Conservation (phyloP, 2,329 filamentous ascomycete species). For the Talaromyces sp. region DNA sequence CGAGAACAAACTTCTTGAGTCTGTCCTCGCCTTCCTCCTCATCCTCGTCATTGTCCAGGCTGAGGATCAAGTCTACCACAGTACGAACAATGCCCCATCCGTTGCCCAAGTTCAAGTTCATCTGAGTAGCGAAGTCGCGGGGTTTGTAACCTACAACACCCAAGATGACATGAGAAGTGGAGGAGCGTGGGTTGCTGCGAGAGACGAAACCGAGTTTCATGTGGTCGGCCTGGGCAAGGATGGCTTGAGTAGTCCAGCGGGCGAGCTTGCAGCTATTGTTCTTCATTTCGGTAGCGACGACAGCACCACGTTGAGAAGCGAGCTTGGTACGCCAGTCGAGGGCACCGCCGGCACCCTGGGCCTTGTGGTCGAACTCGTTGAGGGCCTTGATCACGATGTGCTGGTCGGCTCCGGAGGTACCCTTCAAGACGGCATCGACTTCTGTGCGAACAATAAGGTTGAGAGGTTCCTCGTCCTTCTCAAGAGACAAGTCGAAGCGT, state of each 20-base stretch:
- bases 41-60: slow-evolving; percentile 36
- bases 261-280: slow-evolving; percentile 99
- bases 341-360: slow-evolving; percentile 88
- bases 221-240: slow-evolving; percentile 92
- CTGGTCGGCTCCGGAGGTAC: slow-evolving; percentile 87
- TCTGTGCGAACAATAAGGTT: slow-evolving; percentile 93
- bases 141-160: slow-evolving; percentile 98
- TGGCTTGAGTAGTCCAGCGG: slow-evolving; percentile 94
- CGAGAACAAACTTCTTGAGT: slow-evolving; percentile 52
- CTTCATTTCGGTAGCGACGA: slow-evolving; percentile 99
- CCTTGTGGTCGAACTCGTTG: slow-evolving; percentile 99
- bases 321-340: slow-evolving; percentile 97
- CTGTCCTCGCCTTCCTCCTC: slow-evolving; percentile 34
- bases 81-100: slow-evolving; percentile 99
- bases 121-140: slow-evolving; percentile 91
- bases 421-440: slow-evolving; percentile 93
- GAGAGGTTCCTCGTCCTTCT: slow-evolving; percentile 84
- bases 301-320: slow-evolving; percentile 88
- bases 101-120: slow-evolving; percentile 96
- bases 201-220: slow-evolving; percentile 99
- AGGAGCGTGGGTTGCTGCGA: slow-evolving; percentile 83
- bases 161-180: slow-evolving; percentile 90
- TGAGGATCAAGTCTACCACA: slow-evolving; percentile 75
- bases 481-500: slow-evolving; percentile 90
- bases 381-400: slow-evolving; percentile 89